Conservation (phyloP, 257 asterid species). For the Scutellaria minor region DNA sequence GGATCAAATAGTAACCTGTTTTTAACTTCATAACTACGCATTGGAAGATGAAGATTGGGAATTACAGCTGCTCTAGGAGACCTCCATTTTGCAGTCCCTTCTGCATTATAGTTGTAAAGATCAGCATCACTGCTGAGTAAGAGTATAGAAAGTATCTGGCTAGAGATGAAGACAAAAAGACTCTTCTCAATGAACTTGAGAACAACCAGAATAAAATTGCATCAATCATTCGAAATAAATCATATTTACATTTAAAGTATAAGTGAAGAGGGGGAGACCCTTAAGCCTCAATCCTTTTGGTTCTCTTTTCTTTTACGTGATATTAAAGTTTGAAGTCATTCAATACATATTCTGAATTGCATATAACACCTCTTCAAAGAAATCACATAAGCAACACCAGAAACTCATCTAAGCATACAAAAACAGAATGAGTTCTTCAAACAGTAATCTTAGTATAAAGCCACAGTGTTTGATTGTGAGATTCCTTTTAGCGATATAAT, state of each 20-base stretch:
- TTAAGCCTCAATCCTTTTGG: neutral
- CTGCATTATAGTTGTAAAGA: constrained; percentile 42
- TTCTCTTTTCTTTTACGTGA: neutral
- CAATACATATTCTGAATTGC: neutral
- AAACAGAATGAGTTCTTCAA: neutral
- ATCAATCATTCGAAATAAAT: constrained; percentile 13
- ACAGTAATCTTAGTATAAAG: neutral
- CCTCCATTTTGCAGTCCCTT: constrained; percentile 58
- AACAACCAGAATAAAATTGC: constrained; percentile 5
- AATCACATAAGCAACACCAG: neutral
- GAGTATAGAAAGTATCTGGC: neutral
- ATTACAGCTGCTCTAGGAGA: constrained; percentile 72
- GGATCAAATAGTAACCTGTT: constrained; percentile 53
- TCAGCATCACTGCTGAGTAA: constrained; percentile 8
- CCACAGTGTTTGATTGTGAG: neutral
- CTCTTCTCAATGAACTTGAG: neutral
- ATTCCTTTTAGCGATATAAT: neutral
- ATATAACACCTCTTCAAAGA: neutral
- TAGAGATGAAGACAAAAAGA: neutral
- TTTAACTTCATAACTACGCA: constrained; percentile 86
- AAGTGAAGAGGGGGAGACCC: neutral
- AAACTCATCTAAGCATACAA: neutral
- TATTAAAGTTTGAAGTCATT: neutral
- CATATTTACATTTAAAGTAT: neutral
- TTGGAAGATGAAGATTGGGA: constrained; percentile 80